Percentiles rank a stretch among this genome's conserved stretches.
phyloP scores from a whole-genome alignment of 2,329 filamentous ascomycete species.

The Endothia cerciana region DNA sequence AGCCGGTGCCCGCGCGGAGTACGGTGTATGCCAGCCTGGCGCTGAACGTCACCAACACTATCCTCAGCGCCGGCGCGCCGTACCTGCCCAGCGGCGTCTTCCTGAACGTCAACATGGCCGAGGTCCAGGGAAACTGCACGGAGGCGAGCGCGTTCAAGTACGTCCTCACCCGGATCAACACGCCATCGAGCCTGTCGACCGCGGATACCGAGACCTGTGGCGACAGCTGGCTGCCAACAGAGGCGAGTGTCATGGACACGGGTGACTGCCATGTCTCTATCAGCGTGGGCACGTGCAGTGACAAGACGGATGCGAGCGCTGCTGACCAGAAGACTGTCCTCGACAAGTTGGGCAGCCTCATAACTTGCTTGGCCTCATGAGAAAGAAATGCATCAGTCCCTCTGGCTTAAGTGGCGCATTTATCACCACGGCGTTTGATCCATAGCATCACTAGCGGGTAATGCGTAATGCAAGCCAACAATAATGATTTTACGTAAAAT shows the following conservation, averaged over 20 bases:
- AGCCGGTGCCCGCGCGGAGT: slow-evolving; percentile 56
- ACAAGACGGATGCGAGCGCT: slow-evolving; percentile 62
- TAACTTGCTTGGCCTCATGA: slow-evolving; percentile 25
- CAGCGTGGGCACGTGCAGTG: slow-evolving; percentile 62
- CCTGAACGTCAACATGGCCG: slow-evolving; percentile 72
- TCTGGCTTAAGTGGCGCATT: not conserved
- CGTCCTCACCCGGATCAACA: slow-evolving; percentile 65
- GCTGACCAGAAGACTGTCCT: slow-evolving; percentile 55
- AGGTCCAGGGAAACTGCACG: slow-evolving; percentile 54
- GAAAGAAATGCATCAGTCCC: not conserved
- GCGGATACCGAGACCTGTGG: slow-evolving; percentile 64
- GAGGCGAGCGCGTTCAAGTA: slow-evolving; percentile 61
- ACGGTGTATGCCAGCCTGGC: slow-evolving; percentile 68
- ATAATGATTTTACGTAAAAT: not conserved
- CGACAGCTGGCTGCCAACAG: slow-evolving; percentile 58
- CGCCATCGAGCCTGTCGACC: slow-evolving; percentile 51
- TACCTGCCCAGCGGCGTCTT: slow-evolving; percentile 65
- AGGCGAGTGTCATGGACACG: slow-evolving; percentile 54
- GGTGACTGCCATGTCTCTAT: slow-evolving; percentile 65
- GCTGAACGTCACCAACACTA: slow-evolving; percentile 56
- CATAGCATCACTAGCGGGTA: not conserved
- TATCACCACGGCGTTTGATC: not conserved
- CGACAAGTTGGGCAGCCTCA: slow-evolving; percentile 48
- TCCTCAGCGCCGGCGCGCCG: slow-evolving; percentile 61
- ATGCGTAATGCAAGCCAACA: not conserved